Conservation (phyloP, 352 stramenopile genomes). For the Phytophthora aleatoria region DNA sequence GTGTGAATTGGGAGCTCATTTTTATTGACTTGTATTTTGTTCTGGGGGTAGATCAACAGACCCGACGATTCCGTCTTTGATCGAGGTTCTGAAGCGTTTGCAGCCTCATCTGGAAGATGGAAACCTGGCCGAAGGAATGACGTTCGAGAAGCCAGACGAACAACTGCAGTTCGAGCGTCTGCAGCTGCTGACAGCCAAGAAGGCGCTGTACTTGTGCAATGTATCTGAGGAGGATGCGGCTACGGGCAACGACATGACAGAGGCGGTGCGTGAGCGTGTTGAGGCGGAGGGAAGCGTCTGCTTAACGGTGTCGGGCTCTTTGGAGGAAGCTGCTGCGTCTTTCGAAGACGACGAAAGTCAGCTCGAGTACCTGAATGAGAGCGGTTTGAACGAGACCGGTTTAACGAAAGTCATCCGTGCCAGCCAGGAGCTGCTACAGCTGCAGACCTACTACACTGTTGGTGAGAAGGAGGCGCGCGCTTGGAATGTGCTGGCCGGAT, state of each 20-base stretch:
- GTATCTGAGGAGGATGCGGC: constrained; percentile 95
- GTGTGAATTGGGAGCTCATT: constrained; percentile 1
- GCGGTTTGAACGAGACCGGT: constrained; percentile 72
- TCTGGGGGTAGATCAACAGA: constrained; percentile 47
- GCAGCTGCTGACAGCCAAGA: constrained; percentile 91
- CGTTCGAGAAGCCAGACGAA: constrained; percentile 84
- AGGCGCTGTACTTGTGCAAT: constrained; percentile 98
- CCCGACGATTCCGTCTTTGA: constrained; percentile 51
- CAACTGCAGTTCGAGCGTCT: constrained; percentile 84
- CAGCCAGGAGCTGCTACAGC: constrained; percentile 93
- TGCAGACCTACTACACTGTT: constrained; percentile 98
- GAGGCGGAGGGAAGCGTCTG: constrained; percentile 74
- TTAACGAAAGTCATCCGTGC: constrained; percentile 87
- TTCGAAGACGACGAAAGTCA: constrained; percentile 92
- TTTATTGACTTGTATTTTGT: constrained; percentile 3
- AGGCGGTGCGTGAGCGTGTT: constrained; percentile 69
- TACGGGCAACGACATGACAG: constrained; percentile 93
- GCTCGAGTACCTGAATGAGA: constrained; percentile 93
- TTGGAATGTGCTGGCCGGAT: constrained; percentile 83
- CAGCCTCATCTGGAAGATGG: constrained; percentile 86
- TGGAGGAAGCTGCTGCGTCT: constrained; percentile 80
- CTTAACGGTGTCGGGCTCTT: constrained; percentile 71
- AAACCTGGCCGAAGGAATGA: constrained; percentile 56
- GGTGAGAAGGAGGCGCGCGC: constrained; percentile 83
- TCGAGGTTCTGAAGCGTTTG: constrained; percentile 66